Evolutionary conservation across 129 eudicot species (phyloP).

Genomic region (Lactuca saligna): DNA sequence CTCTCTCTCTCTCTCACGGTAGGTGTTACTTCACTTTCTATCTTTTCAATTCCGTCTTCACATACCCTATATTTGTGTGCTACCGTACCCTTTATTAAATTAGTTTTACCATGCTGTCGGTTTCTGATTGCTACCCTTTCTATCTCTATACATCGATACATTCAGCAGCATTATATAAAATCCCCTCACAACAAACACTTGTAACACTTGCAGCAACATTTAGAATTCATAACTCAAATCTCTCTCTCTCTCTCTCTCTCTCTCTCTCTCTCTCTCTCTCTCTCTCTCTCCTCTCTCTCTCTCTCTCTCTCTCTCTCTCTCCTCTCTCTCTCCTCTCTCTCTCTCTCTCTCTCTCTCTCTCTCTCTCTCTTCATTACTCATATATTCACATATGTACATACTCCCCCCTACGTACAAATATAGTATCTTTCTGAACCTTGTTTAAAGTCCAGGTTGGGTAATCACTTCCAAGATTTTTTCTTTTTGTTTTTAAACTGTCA

Average conservation of each 20-base stretch:
- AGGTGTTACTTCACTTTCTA: too few species aligned
- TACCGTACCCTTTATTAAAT: conserved; percentile 19
- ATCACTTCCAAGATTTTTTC: neutral
- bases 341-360: neutral
- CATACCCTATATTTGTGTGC: conserved; percentile 29
- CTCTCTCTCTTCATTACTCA: neutral
- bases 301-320: neutral
- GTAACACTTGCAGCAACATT: conserved; percentile 25
- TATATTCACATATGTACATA: neutral
- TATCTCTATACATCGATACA: conserved; percentile 6
- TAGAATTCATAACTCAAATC: conserved; percentile 1
- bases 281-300: neutral
- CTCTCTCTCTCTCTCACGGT: neutral
- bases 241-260: neutral
- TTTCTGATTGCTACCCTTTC: conserved; percentile 21
- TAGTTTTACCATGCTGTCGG: conserved; percentile 27
- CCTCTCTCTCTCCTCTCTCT: too few species aligned
- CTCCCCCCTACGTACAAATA: conserved; percentile 4
- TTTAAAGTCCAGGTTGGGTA: conserved; percentile 9
- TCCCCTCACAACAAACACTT: conserved; percentile 33
- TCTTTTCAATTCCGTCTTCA: neutral
- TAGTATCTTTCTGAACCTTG: neutral
- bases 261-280: neutral
- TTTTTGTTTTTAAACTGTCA: neutral
- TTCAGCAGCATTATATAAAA: conserved; percentile 8